Base-by-base conservation (phyloP, 1,139 yeast species). In the Ashbya aceris region DNA sequence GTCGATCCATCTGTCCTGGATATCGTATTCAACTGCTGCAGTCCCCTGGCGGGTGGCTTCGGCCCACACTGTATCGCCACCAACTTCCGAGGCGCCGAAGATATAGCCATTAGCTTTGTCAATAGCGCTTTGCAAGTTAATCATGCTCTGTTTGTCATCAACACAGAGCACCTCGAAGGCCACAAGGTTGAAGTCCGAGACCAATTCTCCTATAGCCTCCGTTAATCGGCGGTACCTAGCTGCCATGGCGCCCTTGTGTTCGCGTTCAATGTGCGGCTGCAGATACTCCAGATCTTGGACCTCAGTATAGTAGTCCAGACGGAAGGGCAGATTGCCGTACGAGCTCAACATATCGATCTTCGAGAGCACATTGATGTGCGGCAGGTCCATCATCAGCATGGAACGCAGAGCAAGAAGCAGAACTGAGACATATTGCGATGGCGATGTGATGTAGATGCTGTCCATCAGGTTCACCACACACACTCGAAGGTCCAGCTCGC, bases 1-100 rank as follows among this genome's bases (percentile, higher is more conserved):
- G 44, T 86, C 96, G 9, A 93, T 76, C 99, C 99, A 93, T 48
- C 99, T 70, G 52, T 93, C 98, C 52, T 93, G 98, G 6, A 87
- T 76, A 58, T 89, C 96, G 6, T 80, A 69, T 36, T 61, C 60
- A 17, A 53, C 58, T 38, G 59, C 51, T 2, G 73, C 76, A 0
- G 72, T 69, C 2, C 87, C 84, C 52, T 84, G 91, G 48, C 98
- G 71, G 1, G 91, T 75, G 0, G 96, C 96, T 53, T 89, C 96
- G 11, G 89, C 83, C 98, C 98, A 93, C 2, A 91, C 79, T 0
- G 93, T 76, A 59, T 93, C 99, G 12, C 97, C 97, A 3, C 96
- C 96, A 10, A 89, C 71, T 53, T 93, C 99, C 29, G 87, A 83
- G 2, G 87, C 68, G 0, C 99, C 99, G 67, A 85, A 87, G 51